A percentile compares a stretch with the other conserved stretches of the same genome.
These are phyloP conservation scores for Penicillium sclerotiorum DNA, from an alignment of 2,329 filamentous ascomycete species.

Conservation along the genomic window DNA sequence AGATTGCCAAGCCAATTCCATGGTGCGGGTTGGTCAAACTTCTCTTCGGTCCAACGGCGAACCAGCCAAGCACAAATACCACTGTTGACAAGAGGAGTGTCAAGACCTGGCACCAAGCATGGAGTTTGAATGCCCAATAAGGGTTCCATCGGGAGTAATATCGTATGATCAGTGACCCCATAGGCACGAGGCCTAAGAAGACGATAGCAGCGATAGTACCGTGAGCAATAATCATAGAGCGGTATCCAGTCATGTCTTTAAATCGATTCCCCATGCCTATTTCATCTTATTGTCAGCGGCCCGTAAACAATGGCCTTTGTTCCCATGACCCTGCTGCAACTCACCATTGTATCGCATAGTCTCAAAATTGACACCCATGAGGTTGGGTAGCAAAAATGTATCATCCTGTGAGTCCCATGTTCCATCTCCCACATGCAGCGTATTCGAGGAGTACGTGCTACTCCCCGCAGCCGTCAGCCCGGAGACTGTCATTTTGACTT, in stretches of 20 bases:
- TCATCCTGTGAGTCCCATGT: conserved; percentile 66
- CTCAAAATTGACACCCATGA: conserved; percentile 66
- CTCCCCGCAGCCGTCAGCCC: conserved; percentile 60
- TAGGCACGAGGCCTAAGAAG: conserved; percentile 63
- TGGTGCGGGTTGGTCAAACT: conserved; percentile 68
- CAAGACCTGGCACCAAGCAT: conserved; percentile 66
- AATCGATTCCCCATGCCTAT: conserved; percentile 69
- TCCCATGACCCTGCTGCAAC: conserved; percentile 12
- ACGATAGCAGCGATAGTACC: conserved; percentile 63
- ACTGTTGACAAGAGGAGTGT: conserved; percentile 64
- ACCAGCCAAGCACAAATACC: conserved; percentile 63
- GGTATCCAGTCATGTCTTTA: conserved; percentile 60
- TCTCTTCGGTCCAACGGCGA: conserved; percentile 63
- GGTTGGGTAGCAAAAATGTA: conserved; percentile 65
- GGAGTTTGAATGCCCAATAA: conserved; percentile 59
- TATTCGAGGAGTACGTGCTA: conserved; percentile 63
- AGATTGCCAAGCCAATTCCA: conserved; percentile 66
- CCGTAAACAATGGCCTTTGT: too few species aligned
- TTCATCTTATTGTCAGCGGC: neutral
- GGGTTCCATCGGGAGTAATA: conserved; percentile 61
- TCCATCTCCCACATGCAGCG: conserved; percentile 66
- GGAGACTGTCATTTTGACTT: conserved; percentile 35
- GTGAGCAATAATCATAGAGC: conserved; percentile 61
- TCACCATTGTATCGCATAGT: conserved; percentile 69
- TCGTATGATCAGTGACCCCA: conserved; percentile 61